Conservation (phyloP, 148 eudicot species). For the Heliamphora exappendiculata region DNA sequence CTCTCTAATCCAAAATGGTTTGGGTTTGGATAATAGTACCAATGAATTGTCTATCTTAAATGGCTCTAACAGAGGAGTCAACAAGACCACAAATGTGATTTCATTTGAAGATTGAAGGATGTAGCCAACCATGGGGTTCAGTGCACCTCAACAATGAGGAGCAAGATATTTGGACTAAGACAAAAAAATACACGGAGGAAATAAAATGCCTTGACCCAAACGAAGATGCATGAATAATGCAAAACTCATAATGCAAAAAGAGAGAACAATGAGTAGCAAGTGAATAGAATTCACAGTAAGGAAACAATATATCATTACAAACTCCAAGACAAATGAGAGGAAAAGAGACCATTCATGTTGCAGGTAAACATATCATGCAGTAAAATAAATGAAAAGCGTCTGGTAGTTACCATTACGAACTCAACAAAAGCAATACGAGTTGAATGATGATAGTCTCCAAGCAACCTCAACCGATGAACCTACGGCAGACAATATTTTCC, state of each 20-base stretch:
- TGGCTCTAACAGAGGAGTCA: too few species aligned
- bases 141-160: too few species aligned
- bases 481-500: slow-evolving; percentile 19
- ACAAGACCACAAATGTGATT: too few species aligned
- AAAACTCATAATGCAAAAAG: not conserved
- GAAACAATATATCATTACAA: not conserved
- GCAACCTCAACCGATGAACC: slow-evolving; percentile 91
- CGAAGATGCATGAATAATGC: not conserved
- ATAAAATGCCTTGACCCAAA: not conserved
- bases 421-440: slow-evolving; percentile 97
- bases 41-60: too few species aligned
- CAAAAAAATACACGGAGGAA: too few species aligned
- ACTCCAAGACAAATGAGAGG: not conserved
- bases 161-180: too few species aligned
- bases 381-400: not conserved
- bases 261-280: not conserved
- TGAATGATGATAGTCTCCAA: slow-evolving; percentile 88
- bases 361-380: not conserved
- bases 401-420: slow-evolving; percentile 61
- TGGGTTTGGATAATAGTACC: too few species aligned
- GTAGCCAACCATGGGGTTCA: too few species aligned
- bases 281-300: not conserved
- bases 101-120: too few species aligned
- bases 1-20: too few species aligned
- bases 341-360: not conserved